phyloP scores from a whole-genome alignment of 345 rosid genomes.

The Cardamine resedifolia region DNA sequence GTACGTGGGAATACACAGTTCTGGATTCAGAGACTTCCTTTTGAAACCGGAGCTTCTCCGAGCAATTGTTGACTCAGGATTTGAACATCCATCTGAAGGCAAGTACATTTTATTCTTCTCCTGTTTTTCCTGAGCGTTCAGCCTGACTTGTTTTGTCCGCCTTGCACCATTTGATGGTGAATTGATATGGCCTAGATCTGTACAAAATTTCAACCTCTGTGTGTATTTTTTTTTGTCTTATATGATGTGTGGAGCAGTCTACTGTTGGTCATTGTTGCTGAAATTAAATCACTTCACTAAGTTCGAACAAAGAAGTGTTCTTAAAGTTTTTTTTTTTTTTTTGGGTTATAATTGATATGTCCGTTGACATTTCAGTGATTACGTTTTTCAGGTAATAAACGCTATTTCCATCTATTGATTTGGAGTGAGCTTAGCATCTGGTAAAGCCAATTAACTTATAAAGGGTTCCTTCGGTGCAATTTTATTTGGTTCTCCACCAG shows the following conservation, averaged over 20 bases:
- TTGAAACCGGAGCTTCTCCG: conserved; percentile 98
- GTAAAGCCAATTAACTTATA: conserved; percentile 70
- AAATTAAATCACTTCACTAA: background rate
- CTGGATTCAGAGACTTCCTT: conserved; percentile 99
- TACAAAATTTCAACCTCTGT: too few relatives aligned
- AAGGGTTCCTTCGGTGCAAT: conserved; percentile 68
- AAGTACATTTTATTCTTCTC: conserved; percentile 11
- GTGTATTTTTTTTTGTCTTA: background rate
- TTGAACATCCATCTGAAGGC: conserved; percentile 99
- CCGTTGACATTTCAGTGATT: background rate
- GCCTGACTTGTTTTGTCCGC: background rate
- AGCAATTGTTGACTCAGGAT: conserved; percentile 95
- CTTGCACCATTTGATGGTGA: background rate
- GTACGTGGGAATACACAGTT: conserved; percentile 97
- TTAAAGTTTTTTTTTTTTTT: background rate
- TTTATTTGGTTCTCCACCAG: conserved; percentile 87
- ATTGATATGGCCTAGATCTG: background rate
- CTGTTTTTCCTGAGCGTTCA: background rate
- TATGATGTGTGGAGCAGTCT: background rate
- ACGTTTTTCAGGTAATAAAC: conserved; percentile 15
- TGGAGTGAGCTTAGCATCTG: conserved; percentile 64
- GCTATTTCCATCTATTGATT: conserved; percentile 48
- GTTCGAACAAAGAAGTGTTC: background rate
- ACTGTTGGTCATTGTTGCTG: background rate
- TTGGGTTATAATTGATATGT: background rate